A percentile compares a stretch with the other conserved stretches of the same genome.
Conservation (phyloP, 1,139 yeast genomes). For the Suhomyces maxii region DNA sequence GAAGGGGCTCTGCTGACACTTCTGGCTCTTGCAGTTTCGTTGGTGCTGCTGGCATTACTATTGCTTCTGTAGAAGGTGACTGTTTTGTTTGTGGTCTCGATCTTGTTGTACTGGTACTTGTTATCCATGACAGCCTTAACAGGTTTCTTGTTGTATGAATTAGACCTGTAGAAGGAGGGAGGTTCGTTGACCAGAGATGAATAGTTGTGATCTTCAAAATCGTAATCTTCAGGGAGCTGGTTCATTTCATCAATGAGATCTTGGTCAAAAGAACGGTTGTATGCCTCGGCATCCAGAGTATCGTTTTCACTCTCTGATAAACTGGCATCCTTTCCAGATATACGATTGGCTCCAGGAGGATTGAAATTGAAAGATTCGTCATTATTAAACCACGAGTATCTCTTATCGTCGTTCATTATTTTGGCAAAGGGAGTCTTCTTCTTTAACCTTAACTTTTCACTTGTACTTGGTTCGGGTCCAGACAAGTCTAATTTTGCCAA, state of each 20-base stretch:
- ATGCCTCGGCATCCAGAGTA: constrained; percentile 13
- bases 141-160: constrained; percentile 43
- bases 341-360: neutral
- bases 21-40: constrained; percentile 13
- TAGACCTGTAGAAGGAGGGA: constrained; percentile 26
- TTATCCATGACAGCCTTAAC: constrained; percentile 27
- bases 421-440: neutral
- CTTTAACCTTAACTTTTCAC: constrained; percentile 1
- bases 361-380: constrained; percentile 28
- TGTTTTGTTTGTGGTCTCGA: constrained; percentile 52
- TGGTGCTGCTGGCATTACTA: constrained; percentile 21
- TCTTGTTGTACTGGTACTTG: constrained; percentile 38
- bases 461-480: constrained; percentile 5
- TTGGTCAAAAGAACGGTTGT: constrained; percentile 28
- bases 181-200: neutral
- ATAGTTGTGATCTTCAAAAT: constrained; percentile 42
- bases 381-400: constrained; percentile 41
- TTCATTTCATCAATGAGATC: constrained; percentile 54
- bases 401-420: neutral
- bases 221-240: constrained; percentile 59
- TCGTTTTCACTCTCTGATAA: constrained; percentile 10
- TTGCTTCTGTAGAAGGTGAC: constrained; percentile 52
- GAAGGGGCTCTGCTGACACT: constrained; percentile 33
- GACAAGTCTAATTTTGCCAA: constrained; percentile 16
- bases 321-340: neutral